Evolutionary conservation across 441 rosid species (phyloP), one percentile per base, ranked within the genome.

Genomic region (Erodium moschatum): DNA sequence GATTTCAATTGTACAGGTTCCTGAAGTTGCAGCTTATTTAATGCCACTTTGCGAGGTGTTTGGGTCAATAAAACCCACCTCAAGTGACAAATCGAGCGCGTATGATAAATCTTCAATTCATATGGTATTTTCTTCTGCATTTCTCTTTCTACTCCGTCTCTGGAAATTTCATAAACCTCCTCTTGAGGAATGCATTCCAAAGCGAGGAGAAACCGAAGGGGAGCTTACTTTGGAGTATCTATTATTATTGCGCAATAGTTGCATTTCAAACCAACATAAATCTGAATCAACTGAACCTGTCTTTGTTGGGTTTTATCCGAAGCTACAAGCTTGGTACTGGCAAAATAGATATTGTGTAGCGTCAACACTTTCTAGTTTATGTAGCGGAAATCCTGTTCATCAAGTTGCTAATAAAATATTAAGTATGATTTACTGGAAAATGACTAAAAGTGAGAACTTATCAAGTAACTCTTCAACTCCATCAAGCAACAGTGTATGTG

Each of bases 111-210:
- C 83, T 67, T 84, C 86, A 6, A 24, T 76, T 74, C 83, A 85
- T 84, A 78, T 75, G 86, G 84, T 83, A 62, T 87, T 85, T 74
- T 84, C 90, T 60, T 73, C 75, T 67, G 86, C 90, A 16, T 87
- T 87, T 78, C 88, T 87, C 61, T 81, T 87, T 72, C 88, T 87
- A 74, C 85, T 87, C 24, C 90, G 90, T 66, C 84, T 87, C 18
- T 87, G 92, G 92, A 87, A 87, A 83, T 87, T 85, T 82, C 84
- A 84, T 76, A 83, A 82, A 70, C 87, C 88, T 35, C 79, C 86
- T 38, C 61, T 80, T 21, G 88, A 84, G 75, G 84, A 76, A 74
- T 71, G 82, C 61, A n/a, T 72, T 3, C 67, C 48, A 64, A 79
- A 75, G 18, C 69, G 50, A 70, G 85, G 78, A 79, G 73, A 77